phyloP scores from a whole-genome alignment of 2,329 filamentous ascomycete genomes.

The Fusarium mexicanum region DNA sequence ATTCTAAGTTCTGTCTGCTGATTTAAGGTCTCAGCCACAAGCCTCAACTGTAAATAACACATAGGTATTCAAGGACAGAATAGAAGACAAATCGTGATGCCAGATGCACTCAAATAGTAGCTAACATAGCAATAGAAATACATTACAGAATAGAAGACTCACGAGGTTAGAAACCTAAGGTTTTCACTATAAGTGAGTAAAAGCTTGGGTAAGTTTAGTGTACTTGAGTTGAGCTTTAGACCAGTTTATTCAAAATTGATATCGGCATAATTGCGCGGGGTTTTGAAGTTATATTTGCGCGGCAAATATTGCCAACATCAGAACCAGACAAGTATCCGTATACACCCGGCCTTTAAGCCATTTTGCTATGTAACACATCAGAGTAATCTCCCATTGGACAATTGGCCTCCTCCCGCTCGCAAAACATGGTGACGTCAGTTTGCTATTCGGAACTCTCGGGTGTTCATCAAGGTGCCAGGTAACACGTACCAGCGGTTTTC shows the following conservation, averaged over 20 bases:
- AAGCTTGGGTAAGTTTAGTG: accelerated
- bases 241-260: neutral
- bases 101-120: no score
- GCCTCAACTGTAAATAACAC: no score
- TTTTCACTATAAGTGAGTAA: accelerated
- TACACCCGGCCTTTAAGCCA: no score
- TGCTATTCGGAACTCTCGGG: neutral
- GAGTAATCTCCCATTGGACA: no score
- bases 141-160: neutral
- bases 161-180: neutral
- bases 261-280: neutral
- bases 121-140: no score
- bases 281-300: neutral
- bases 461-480: neutral
- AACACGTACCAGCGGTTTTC: neutral
- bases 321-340: neutral
- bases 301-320: neutral
- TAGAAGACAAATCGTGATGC: neutral
- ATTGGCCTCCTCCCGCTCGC: neutral
- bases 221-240: accelerated
- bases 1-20: no score
- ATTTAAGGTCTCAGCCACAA: no score
- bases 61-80: no score
- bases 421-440: neutral
- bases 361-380: neutral